Base-by-base conservation (phyloP, 495 filamentous ascomycete species). In the Tuber melanosporum region DNA sequence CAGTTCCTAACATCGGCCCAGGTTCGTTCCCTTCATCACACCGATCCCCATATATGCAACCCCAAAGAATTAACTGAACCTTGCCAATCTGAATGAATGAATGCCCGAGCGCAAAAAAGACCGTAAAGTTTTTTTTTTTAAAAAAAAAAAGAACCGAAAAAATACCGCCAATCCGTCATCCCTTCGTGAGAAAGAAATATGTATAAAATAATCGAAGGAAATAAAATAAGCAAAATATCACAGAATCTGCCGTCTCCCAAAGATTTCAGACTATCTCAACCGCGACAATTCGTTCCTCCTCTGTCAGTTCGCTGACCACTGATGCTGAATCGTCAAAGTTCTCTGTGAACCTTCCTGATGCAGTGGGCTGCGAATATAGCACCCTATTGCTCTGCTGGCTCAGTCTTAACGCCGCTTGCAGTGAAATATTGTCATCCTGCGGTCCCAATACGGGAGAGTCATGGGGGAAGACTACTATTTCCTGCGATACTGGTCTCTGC, bases 111-210 rank as follows among this genome's bases (percentile, higher is more conserved):
- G 32, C 57, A 36, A 36, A 36, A 36, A 26, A 1, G 47, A 49
- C 47, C 47, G n/a, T 32, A 0, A 66, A 66, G 57, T 66, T 66
- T 66, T n/a, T n/a, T n/a, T n/a, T n/a, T n/a, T n/a, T n/a, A n/a
- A n/a, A 32, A 4, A 66, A 32, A 14, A 57, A 66, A 66, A 66
- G 4, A 66, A 0, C n/a, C 52, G 4, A 66, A 66, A 66, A 66
- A 36, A 66, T 66, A 14, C 57, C 57, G 57, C 57, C 57, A 36
- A 36, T 19, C 57, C 57, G 57, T 66, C 57, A 36, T 66, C 57
- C 32, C 57, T 66, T 66, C 57, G 57, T 66, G 57, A 66, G 26
- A 66, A 66, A 66, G 26, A 66, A 36, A 66, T 66, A 66, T 66
- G 5, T 66, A 66, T 66, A 66, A 62, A 66, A 66, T 17, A 36